These are phyloP conservation scores for Cajanus cajan DNA, from an alignment of 306 rosid genomes.

Conservation along the genomic window DNA sequence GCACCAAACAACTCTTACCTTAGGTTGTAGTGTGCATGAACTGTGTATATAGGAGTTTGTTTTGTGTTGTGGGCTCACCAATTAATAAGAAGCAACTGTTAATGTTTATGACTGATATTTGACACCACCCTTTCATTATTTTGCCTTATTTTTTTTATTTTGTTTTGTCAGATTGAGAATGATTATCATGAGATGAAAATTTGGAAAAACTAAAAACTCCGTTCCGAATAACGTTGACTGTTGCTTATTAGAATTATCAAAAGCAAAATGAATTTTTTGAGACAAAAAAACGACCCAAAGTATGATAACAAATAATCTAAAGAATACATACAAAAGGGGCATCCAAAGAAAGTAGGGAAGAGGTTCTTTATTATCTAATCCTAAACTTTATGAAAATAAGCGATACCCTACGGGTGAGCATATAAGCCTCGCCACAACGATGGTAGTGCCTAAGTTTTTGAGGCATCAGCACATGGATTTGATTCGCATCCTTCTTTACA, in stretches of 20 bases:
- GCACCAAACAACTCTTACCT: neutral
- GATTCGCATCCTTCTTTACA: constrained; percentile 33
- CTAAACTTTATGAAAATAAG: constrained; percentile 40
- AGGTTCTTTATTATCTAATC: constrained; percentile 36
- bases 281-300: constrained; percentile 34
- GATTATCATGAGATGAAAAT: neutral
- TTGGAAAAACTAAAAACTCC: neutral
- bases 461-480: constrained; percentile 43
- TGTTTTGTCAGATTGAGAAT: neutral
- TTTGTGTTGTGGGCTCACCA: constrained; percentile 3
- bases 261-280: constrained; percentile 30
- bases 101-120: neutral
- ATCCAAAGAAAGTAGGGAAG: constrained; percentile 45
- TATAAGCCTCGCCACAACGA: constrained; percentile 30
- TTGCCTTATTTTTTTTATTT: constrained; percentile 2
- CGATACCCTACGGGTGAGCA: constrained; percentile 39
- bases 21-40: neutral
- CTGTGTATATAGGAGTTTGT: constrained; percentile 1
- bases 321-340: constrained; percentile 39
- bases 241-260: constrained; percentile 32
- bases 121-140: neutral
- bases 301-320: constrained; percentile 7
- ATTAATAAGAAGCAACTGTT: constrained; percentile 22
- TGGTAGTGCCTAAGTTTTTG: constrained; percentile 25
- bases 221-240: neutral